Evolutionary conservation across 2,329 filamentous ascomycete genomes (phyloP).

Genomic region (Aspergillus luchuensis): DNA sequence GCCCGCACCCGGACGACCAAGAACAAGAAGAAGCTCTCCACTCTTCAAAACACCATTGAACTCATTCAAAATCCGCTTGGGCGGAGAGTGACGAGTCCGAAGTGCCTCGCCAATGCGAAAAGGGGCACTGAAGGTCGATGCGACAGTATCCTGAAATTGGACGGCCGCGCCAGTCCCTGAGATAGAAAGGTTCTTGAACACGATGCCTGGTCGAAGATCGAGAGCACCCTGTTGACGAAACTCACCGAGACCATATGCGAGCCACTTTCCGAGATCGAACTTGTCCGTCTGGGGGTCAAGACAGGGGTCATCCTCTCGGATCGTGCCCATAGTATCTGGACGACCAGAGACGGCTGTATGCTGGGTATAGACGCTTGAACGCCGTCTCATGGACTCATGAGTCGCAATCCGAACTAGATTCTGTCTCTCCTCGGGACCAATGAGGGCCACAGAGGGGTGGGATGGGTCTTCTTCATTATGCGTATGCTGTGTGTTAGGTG

Average conservation of each 20-base stretch:
- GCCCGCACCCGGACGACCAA: slow-evolving; percentile 49
- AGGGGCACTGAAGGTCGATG: background rate
- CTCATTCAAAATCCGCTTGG: slow-evolving; percentile 10
- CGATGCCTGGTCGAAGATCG: slow-evolving; percentile 1
- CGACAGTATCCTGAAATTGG: slow-evolving; percentile 8
- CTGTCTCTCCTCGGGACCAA: slow-evolving; percentile 3
- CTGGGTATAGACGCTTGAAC: slow-evolving; percentile 8
- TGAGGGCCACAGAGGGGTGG: background rate
- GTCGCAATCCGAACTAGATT: slow-evolving; percentile 9
- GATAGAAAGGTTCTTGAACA: slow-evolving; percentile 9
- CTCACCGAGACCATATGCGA: slow-evolving; percentile 2
- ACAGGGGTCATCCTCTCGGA: slow-evolving; percentile 4
- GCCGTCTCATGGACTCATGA: slow-evolving; percentile 4
- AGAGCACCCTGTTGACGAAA: background rate
- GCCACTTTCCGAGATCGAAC: slow-evolving; percentile 11
- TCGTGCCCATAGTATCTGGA: background rate
- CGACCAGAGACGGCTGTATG: background rate
- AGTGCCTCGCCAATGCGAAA: slow-evolving; percentile 4
- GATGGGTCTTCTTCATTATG: background rate
- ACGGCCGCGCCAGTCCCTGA: slow-evolving; percentile 10
- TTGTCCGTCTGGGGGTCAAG: slow-evolving; percentile 6
- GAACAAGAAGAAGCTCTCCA: slow-evolving; percentile 55
- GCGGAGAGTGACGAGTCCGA: background rate
- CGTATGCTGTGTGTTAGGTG: background rate
- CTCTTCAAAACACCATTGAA: slow-evolving; percentile 47